These are phyloP conservation scores for Firmiana major DNA, from an alignment of 345 rosid species.

Conservation along the genomic window DNA sequence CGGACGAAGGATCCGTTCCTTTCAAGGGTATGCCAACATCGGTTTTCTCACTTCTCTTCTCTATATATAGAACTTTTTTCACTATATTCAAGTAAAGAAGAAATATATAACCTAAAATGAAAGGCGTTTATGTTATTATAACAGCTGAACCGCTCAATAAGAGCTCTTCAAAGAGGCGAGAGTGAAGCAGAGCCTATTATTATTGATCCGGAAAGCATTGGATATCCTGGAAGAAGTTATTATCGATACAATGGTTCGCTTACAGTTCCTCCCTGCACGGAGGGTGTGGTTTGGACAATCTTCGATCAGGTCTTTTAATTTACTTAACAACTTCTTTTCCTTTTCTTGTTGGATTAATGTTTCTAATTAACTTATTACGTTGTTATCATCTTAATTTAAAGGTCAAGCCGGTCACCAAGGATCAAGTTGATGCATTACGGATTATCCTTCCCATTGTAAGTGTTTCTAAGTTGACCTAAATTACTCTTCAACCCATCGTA, in stretches of 20 bases:
- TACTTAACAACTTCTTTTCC: too few species aligned
- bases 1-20: conserved; percentile 53
- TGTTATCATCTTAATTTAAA: conserved; percentile 2
- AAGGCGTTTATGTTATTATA: background rate
- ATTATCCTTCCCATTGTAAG: conserved; percentile 58
- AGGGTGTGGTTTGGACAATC: conserved; percentile 69
- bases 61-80: too few species aligned
- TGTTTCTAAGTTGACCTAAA: background rate
- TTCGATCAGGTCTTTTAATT: conserved; percentile 30
- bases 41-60: background rate
- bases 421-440: conserved; percentile 39
- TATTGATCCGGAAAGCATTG: conserved; percentile 42
- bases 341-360: background rate
- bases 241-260: conserved; percentile 68
- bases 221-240: conserved; percentile 42
- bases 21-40: conserved; percentile 28
- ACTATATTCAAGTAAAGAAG: too few species aligned
- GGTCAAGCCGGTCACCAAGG: conserved; percentile 56
- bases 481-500: background rate
- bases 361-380: background rate
- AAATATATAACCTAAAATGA: too few species aligned
- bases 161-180: conserved; percentile 15
- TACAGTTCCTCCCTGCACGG: conserved; percentile 67
- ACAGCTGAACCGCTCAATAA: conserved; percentile 35
- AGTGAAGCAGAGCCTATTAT: conserved; percentile 29